Evolutionary conservation across 148 eudicot genomes (phyloP).

Genomic region (Persicaria maculosa): DNA sequence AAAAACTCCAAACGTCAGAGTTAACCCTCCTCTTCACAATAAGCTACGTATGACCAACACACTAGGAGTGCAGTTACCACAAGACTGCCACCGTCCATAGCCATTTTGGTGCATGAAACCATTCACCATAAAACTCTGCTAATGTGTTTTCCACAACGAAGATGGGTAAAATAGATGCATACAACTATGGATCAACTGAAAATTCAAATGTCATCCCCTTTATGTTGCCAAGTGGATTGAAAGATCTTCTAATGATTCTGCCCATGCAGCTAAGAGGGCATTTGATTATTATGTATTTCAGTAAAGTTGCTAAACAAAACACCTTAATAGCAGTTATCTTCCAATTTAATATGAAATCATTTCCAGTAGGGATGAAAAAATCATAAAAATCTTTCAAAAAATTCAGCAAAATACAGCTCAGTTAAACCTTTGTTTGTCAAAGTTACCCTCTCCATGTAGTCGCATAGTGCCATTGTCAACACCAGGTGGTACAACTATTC

Average conservation of each 20-base stretch:
- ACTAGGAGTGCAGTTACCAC: background rate
- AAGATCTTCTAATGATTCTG: background rate
- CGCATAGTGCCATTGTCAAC: conserved; percentile 67
- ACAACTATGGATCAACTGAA: background rate
- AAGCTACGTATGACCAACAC: background rate
- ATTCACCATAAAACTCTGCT: background rate
- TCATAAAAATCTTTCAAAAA: background rate
- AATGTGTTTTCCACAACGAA: background rate
- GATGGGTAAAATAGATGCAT: background rate
- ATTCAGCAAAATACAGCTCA: background rate
- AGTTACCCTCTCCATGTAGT: conserved; percentile 72
- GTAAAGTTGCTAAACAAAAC: background rate
- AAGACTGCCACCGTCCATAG: no score
- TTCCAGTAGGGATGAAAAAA: background rate
- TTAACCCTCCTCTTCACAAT: background rate
- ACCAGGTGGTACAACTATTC: conserved; percentile 74
- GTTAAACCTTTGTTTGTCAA: conserved; percentile 53
- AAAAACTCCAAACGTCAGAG: no score
- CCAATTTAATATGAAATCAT: background rate
- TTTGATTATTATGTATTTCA: background rate
- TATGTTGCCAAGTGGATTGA: background rate
- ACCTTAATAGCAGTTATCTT: background rate
- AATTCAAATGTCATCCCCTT: background rate
- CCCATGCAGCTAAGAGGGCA: background rate
- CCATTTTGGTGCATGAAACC: background rate